Evolutionary conservation across 805 yeast species (phyloP).

Genomic region (Saccharomycopsis oosterbeekiorum): DNA sequence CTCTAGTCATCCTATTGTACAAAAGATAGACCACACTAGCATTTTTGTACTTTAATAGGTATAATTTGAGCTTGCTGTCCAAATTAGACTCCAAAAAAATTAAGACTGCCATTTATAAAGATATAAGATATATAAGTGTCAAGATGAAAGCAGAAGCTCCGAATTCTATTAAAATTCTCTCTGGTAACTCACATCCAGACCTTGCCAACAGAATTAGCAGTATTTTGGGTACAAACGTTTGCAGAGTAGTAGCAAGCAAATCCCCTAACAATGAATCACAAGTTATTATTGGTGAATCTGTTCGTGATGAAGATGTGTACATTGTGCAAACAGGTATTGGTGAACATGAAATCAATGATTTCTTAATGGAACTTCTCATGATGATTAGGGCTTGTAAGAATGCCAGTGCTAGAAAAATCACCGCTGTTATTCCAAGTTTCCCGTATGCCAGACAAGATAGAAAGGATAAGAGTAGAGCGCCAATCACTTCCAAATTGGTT

Average conservation of each 20-base stretch:
- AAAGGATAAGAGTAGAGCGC: conserved; percentile 78
- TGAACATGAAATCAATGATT: conserved; percentile 57
- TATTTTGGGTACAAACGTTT: conserved; percentile 47
- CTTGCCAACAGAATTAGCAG: conserved; percentile 61
- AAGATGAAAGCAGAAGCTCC: conserved; percentile 30
- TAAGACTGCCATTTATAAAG: too few species aligned
- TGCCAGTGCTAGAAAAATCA: conserved; percentile 74
- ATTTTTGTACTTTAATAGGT: too few species aligned
- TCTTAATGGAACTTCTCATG: conserved; percentile 61
- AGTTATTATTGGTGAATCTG: conserved; percentile 70
- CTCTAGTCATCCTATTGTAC: too few species aligned
- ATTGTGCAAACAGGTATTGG: conserved; percentile 66
- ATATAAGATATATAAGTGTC: too few species aligned
- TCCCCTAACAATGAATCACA: conserved; percentile 68
- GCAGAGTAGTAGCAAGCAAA: conserved; percentile 54
- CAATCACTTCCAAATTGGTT: conserved; percentile 76
- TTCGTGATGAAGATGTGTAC: conserved; percentile 76
- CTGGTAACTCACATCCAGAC: conserved; percentile 59
- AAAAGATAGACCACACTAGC: too few species aligned
- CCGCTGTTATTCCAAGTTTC: conserved; percentile 74
- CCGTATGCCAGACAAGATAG: conserved; percentile 87
- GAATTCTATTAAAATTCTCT: conserved; percentile 57
- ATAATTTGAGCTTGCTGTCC: too few species aligned
- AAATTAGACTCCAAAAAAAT: too few species aligned
- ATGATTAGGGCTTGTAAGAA: conserved; percentile 78